Evolutionary conservation across 805 yeast genomes (phyloP), one percentile per base, ranked within the genome.

Genomic region (Saccharomycopsis synnaedendra): DNA sequence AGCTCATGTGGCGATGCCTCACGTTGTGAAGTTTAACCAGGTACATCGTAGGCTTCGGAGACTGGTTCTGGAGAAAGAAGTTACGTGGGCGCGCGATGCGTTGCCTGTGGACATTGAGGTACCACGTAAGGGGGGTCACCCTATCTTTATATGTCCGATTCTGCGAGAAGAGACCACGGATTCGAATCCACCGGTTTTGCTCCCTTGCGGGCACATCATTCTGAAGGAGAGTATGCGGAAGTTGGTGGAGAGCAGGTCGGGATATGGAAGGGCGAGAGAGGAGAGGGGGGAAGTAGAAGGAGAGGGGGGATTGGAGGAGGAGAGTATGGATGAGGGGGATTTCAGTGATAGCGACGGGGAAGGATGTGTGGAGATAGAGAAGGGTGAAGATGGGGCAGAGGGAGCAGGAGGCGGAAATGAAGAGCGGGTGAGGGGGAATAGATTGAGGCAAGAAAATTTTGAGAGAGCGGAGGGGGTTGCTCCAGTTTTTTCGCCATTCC

Each of bases 81-180:
- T 34, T 34, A 10, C n/a, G 37, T 9, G n/a, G 10, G n/a, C n/a
- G 37, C 37, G 37, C n/a, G n/a, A n/a, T 34, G 37, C n/a, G 10
- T 10, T 81, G 11, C 85, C 85, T 3, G 78, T 79, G 45, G 83
- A 76, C 53, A 71, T 78, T 27, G 67, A 68, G 32, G 61, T 81
- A 27, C 87, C 88, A 1, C 60, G 61, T 0, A 73, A 72, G 47
- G 57, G 58, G 39, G 79, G 71, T 60, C 87, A 81, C 57, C 76
- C 85, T 1, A 69, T 81, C 1, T 81, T 80, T 57, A 81, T 81
- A 3, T 81, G 88, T 57, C 88, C 88, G 0, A 83, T 81, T 1
- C 67, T 78, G 10, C 80, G 79, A 57, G 82, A 78, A 52, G 85
- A 80, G 56, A 75, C 79, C 3, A 80, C 85, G 1, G 65, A 62